phyloP scores from a whole-genome alignment of 192 early-diverging fungal species.

The Spizellomyces sp. region DNA sequence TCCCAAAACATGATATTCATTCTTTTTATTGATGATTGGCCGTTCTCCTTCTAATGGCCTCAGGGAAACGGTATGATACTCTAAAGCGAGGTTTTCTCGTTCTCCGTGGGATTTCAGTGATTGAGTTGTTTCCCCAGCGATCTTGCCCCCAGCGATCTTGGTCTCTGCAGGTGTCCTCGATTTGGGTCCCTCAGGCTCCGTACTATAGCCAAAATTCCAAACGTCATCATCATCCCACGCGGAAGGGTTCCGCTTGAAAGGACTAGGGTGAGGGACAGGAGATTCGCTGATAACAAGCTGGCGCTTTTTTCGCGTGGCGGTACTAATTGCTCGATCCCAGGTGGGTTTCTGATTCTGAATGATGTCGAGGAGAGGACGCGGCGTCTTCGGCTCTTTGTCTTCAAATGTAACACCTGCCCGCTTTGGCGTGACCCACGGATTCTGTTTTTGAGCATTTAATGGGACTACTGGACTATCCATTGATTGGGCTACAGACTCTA shows the following conservation, averaged over 20 bases:
- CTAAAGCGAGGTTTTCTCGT: too few relatives aligned
- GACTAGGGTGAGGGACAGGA: background rate
- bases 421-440: too few relatives aligned
- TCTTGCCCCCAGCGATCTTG: background rate
- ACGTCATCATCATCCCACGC: background rate
- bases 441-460: too few relatives aligned
- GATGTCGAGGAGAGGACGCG: background rate
- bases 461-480: too few relatives aligned
- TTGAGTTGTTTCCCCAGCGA: background rate
- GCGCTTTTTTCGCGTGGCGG: background rate
- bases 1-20: too few relatives aligned
- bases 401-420: too few relatives aligned
- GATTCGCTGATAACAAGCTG: background rate
- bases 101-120: too few relatives aligned
- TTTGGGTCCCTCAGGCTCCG: background rate
- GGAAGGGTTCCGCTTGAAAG: background rate
- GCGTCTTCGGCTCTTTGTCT: background rate
- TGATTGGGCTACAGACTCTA: too few relatives aligned
- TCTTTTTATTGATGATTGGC: too few relatives aligned
- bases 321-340: background rate
- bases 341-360: background rate
- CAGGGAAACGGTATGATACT: too few relatives aligned
- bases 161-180: background rate
- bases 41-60: too few relatives aligned
- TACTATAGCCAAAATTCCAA: background rate